Base-by-base conservation (phyloP, 2,329 filamentous ascomycete species). In the Aureobasidium subglaciale region DNA sequence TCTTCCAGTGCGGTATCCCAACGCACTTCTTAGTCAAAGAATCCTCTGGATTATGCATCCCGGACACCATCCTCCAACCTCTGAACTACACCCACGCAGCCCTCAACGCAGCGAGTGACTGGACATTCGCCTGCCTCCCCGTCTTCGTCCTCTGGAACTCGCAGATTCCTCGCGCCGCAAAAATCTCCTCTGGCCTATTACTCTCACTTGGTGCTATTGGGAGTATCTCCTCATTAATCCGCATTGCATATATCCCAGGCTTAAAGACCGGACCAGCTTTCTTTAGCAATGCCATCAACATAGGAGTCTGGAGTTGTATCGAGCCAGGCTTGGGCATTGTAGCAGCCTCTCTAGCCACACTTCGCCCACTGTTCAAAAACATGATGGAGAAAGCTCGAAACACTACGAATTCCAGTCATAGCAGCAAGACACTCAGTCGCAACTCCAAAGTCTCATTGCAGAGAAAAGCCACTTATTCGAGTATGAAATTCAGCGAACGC, bases 151-250 rank as follows among this genome's bases (percentile, higher is more conserved):
- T 56, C 35, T 50, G 54, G 43, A 49, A 50, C 15, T n/a, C 43
- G 7, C 11, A 37, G 4, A 49, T 76, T 62, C 70, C 71, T 27
- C 59, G 60, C 15, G 64, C 65, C 5, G 69, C 71, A 35, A 76
- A 75, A 58, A 52, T 71, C 13, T 73, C 71, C 1, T 70, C 75
- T 0, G 64, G 67, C 16, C 55, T 70, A 3, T 64, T 76, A 41
- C 66, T 76, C 40, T 63, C 67, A 3, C 62, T 76, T 16, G 74
- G 70, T 16, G 59, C 59, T 30, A 42, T 59, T 13, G 65, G 62
- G 5, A 64, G 63, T 40, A 59, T 64, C n/a, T 56, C 60, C 22
- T 62, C 61, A 16, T 34, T 66, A 22, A 55, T 66, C 10, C 60
- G 64, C 9, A 58, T 66, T 15, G 29, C 41, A 5, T 64, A 62